Conservation (phyloP, 805 yeast genomes). For the Lipomyces sp. region DNA sequence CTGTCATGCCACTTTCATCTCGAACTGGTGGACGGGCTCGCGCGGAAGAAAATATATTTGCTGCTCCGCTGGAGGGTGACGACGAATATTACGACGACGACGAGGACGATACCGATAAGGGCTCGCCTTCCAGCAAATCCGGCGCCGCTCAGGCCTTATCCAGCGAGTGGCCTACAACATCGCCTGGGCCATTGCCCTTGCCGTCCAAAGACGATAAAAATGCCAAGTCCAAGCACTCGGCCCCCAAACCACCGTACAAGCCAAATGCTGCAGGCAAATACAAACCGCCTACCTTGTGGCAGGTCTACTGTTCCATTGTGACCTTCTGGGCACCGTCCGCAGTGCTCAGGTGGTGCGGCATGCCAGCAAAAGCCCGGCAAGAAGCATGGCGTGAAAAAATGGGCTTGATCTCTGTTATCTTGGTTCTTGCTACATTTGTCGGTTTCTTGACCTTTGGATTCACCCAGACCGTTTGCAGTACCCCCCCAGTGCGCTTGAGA, state of each 20-base stretch:
- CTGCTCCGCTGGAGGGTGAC: background rate
- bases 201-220: background rate
- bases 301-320: slow-evolving; percentile 72
- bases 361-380: slow-evolving; percentile 79
- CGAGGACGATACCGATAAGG: slow-evolving; percentile 27
- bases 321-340: slow-evolving; percentile 95
- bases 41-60: slow-evolving; percentile 2
- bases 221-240: background rate
- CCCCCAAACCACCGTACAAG: background rate
- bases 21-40: background rate
- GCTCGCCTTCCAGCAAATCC: slow-evolving; percentile 21
- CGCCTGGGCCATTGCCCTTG: background rate
- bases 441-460: slow-evolving; percentile 91
- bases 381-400: slow-evolving; percentile 98
- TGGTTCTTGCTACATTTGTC: slow-evolving; percentile 72
- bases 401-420: slow-evolving; percentile 76
- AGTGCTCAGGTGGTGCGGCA: slow-evolving; percentile 70
- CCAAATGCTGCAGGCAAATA: slow-evolving; percentile 4
- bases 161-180: slow-evolving; percentile 3
- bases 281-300: slow-evolving; percentile 59
- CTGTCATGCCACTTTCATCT: background rate
- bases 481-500: slow-evolving; percentile 55
- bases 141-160: background rate
- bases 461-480: slow-evolving; percentile 76
- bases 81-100: slow-evolving; percentile 16